Base-by-base conservation (phyloP, 148 eudicot genomes). In the Camellia sinensis region DNA sequence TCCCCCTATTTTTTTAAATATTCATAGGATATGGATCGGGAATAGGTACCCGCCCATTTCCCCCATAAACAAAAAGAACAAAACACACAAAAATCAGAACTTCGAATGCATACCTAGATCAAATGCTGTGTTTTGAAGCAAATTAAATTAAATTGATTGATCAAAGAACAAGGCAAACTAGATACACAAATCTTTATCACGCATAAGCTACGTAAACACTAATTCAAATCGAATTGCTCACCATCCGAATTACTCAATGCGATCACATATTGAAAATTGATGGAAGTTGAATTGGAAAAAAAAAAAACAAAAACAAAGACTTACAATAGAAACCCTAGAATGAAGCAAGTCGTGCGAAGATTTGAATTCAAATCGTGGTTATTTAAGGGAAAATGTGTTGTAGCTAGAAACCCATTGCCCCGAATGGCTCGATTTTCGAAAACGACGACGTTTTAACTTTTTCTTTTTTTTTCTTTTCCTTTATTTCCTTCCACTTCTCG, bases 391-490 rank as follows among this genome's bases (percentile, higher is more conserved):
- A n/a, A n/a, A 45, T 46, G 12, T 3, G 6, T 12, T 2, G 15
- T n/a, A n/a, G 13, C 63, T 78, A 65, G 7, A 77, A 52, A 78
- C 37, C 72, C 19, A 48, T n/a, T n/a, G n/a, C n/a, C n/a, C n/a
- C n/a, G n/a, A n/a, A n/a, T n/a, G n/a, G n/a, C n/a, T n/a, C n/a
- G n/a, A n/a, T n/a, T n/a, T n/a, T n/a, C n/a, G n/a, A n/a, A n/a
- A n/a, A n/a, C n/a, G n/a, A n/a, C n/a, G n/a, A n/a, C n/a, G n/a
- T n/a, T n/a, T n/a, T n/a, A n/a, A n/a, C n/a, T n/a, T n/a, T n/a
- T n/a, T n/a, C n/a, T n/a, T n/a, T n/a, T n/a, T n/a, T n/a, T n/a
- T n/a, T n/a, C n/a, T n/a, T n/a, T n/a, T n/a, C n/a, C n/a, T n/a
- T n/a, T n/a, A n/a, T n/a, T n/a, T n/a, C n/a, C n/a, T n/a, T n/a